Evolutionary conservation across 139 green algal genomes (phyloP).

Genomic region (Micromonas pusilla): DNA sequence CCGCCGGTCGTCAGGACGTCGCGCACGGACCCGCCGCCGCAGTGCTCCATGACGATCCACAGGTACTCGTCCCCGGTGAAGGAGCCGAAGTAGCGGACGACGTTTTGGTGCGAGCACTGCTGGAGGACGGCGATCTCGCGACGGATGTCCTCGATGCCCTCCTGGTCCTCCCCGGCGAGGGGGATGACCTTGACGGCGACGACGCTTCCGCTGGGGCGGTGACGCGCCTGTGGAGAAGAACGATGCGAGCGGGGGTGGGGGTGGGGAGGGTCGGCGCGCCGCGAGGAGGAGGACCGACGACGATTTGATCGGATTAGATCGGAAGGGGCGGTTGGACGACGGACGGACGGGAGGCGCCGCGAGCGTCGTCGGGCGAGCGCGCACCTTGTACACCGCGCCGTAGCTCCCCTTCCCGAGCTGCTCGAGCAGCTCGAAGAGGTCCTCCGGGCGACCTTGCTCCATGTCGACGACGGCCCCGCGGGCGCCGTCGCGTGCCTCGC

Average conservation of each 20-base stretch:
- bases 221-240: no score
- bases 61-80: conserved; percentile 67
- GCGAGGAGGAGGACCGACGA: neutral
- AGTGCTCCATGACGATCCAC: conserved; percentile 94
- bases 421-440: conserved; percentile 8
- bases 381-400: conserved; percentile 76
- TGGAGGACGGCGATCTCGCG: conserved; percentile 80
- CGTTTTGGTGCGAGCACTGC: conserved; percentile 68
- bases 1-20: conserved; percentile 61
- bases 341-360: neutral
- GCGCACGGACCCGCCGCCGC: conserved; percentile 63
- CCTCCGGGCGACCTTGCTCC: neutral
- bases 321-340: neutral
- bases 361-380: conserved; percentile 14
- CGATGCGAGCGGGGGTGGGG: no score
- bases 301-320: neutral
- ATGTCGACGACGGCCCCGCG: no score
- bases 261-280: neutral
- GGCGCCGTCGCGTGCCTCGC: no score
- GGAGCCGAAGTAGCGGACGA: conserved; percentile 80
- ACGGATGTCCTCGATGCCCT: conserved; percentile 4
- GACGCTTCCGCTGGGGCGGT: neutral
- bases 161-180: neutral
- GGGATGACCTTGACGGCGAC: neutral
- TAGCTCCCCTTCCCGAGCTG: conserved; percentile 57